Percentiles rank a stretch among this genome's conserved stretches.
Evolutionary conservation across 202 grass and related monocot genomes (phyloP).

Genomic region (Alloteropsis angusta): DNA sequence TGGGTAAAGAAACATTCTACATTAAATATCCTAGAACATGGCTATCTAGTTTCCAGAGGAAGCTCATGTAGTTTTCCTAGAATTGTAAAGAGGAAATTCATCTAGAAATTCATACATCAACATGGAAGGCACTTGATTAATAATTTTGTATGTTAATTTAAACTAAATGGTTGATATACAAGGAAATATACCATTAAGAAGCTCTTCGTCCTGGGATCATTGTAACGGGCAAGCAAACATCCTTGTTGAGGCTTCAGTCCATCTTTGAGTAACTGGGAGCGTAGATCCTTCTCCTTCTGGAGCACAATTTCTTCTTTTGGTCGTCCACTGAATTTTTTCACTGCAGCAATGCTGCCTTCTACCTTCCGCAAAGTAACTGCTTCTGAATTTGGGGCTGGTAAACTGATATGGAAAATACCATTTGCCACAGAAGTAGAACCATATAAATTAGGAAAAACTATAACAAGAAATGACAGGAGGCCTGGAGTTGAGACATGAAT

Average conservation of each 20-base stretch:
- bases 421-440: not conserved
- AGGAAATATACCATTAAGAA: conserved; percentile 74
- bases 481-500: not conserved
- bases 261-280: conserved; percentile 55
- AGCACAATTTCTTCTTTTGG: conserved; percentile 63
- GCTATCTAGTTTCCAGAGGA: not conserved
- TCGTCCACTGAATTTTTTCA: conserved; percentile 71
- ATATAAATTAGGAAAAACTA: not conserved
- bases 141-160: not conserved
- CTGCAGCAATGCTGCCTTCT: conserved; percentile 52
- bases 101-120: not conserved
- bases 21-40: not conserved
- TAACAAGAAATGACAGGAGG: not conserved
- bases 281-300: conserved; percentile 51
- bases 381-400: conserved; percentile 58
- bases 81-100: not conserved
- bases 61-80: not conserved
- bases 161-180: not conserved
- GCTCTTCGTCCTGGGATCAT: conserved; percentile 79
- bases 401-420: conserved; percentile 37
- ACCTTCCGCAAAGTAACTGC: conserved; percentile 52
- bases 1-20: not conserved
- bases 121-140: not conserved
- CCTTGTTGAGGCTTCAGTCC: conserved; percentile 60
- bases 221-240: conserved; percentile 81